Base-by-base conservation (phyloP, 306 rosid genomes). In the Abrus precatorius region DNA sequence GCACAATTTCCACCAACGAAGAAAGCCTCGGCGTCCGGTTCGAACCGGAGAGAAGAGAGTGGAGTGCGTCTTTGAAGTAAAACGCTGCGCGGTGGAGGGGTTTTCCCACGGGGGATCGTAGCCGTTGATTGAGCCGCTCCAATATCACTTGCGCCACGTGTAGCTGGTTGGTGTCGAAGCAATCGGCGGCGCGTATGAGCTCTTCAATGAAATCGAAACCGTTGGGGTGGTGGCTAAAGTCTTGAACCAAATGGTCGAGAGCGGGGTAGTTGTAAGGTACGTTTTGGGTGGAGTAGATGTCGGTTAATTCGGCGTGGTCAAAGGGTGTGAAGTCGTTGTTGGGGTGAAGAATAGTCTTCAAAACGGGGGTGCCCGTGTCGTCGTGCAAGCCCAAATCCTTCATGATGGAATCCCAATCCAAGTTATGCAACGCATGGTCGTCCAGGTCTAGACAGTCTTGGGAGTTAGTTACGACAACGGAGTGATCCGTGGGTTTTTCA, bases 351-450 rank as follows among this genome's bases (percentile, higher is more conserved):
- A 54, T 64, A 29, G 43, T 79, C 71, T 76, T 89, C 45, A 85
- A 62, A 50, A 82, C 68, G 38, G 86, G 76, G 6, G 75, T 4
- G 7, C 36, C 75, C 0, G 92, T 75, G 48, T 94, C 98, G 7
- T 94, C 94, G 59, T 88, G 87, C 3, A 90, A 82, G 6, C 91
- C 96, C 77, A 92, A 70, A 69, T 94, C 98, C 62, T 76, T 90
- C 87, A 91, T 88, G 87, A 94, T 85, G 28, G 94, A 84, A 56
- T 94, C 97, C 98, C 97, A 94, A 14, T 94, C 98, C 28, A 90
- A 74, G 72, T 68, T 83, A 10, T 93, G 94, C 73, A 89, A 64
- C 34, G 36, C 87, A 61, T 91, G 96, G 40, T 94, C 98, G 44
- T 92, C 96, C 92, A 87, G 85, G 32, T 88, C 94, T 4, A 80